phyloP scores from a whole-genome alignment of 768 basidiomycete species.

The Russula vinacea region DNA sequence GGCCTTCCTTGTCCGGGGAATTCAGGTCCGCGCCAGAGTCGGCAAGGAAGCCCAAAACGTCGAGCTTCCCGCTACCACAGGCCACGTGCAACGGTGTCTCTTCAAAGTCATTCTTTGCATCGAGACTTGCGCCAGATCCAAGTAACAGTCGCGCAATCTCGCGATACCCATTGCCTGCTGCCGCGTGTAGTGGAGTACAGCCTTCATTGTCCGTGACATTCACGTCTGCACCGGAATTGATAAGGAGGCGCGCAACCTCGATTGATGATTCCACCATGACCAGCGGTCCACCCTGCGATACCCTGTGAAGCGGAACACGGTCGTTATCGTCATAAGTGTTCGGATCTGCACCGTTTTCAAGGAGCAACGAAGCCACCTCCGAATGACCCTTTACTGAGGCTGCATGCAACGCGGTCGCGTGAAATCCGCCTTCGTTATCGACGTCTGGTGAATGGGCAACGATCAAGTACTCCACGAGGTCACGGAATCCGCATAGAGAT shows the following conservation, averaged over 20 bases:
- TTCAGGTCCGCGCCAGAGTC: background rate
- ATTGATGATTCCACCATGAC: background rate
- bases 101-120: background rate
- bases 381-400: background rate
- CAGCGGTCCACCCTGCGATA: background rate
- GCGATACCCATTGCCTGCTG: background rate
- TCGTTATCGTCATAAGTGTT: too few relatives aligned
- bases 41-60: constrained; percentile 1
- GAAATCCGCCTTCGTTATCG: background rate
- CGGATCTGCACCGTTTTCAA: background rate
- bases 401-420: background rate
- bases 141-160: background rate
- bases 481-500: constrained; percentile 5
- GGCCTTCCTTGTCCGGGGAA: background rate
- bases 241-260: background rate
- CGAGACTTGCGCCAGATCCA: constrained; percentile 1
- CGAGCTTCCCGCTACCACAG: background rate
- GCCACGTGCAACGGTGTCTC: background rate
- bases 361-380: background rate
- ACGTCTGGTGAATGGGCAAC: background rate
- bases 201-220: background rate
- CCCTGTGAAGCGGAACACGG: background rate
- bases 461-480: background rate
- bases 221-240: background rate
- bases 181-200: constrained; percentile 1